phyloP scores from a whole-genome alignment of 2,329 filamentous ascomycete species.

The Penicillium thymicola region DNA sequence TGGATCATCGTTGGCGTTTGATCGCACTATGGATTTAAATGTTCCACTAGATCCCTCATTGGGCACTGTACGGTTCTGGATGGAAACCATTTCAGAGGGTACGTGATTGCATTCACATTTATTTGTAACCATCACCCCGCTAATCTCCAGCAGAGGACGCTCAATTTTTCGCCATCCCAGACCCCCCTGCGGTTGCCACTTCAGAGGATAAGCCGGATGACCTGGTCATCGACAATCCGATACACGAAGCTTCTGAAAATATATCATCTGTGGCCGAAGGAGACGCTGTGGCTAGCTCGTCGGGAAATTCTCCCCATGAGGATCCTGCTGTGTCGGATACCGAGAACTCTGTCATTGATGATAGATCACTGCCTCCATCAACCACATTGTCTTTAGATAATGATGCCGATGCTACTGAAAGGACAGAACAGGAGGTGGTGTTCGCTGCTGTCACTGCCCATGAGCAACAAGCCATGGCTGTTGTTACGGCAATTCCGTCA shows the following conservation, averaged over 20 bases:
- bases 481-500: constrained; percentile 3
- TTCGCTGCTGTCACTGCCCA: constrained; percentile 31
- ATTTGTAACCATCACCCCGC: not conserved
- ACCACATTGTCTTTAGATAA: constrained; percentile 13
- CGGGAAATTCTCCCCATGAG: constrained; percentile 14
- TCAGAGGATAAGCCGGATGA: constrained; percentile 32
- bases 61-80: constrained; percentile 37
- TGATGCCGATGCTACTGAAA: constrained; percentile 16
- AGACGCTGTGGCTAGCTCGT: constrained; percentile 30
- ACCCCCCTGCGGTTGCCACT: constrained; percentile 25
- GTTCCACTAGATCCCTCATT: constrained; percentile 28
- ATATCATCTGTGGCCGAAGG: constrained; percentile 16
- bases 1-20: constrained; percentile 35
- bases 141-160: constrained; percentile 28
- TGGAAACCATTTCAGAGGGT: constrained; percentile 39
- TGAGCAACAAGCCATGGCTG: constrained; percentile 27
- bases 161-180: constrained; percentile 36
- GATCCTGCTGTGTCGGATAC: not conserved
- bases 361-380: not conserved
- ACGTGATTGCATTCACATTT: constrained; percentile 4
- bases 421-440: constrained; percentile 24
- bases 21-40: constrained; percentile 33
- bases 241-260: constrained; percentile 25
- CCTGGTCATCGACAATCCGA: constrained; percentile 27
- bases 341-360: not conserved